Base-by-base conservation (phyloP, 257 asterid species). In the Solanum bulbocastanum region DNA sequence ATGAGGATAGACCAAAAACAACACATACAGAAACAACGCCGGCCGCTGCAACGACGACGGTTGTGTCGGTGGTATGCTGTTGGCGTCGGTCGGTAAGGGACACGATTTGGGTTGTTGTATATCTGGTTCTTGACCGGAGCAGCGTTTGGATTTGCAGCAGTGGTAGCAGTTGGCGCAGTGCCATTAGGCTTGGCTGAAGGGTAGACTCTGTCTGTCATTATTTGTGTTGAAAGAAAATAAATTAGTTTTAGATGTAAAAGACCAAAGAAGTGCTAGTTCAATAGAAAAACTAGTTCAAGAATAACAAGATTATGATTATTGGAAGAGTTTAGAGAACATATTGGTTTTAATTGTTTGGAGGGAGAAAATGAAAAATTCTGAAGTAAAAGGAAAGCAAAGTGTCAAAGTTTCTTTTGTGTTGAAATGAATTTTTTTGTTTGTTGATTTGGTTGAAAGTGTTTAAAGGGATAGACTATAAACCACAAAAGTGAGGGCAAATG, bases 121-220 rank as follows among this genome's bases (percentile, higher is more conserved):
- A 83, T 85, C 56, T 88, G 93, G 88, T 40, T 87, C 89, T 91
- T 13, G 72, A 69, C 6, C 88, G 89, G 33, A 93, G 89, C 27
- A 20, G 88, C n/a, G 1, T 86, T n/a, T 14, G 88, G 88, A 58
- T 87, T 90, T 22, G 71, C 58, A 30, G 89, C 56, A 49, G 87
- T 72, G 68, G 68, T 1, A 40, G 90, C 23, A 0, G 88, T 4
- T 14, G 90, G 79, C 69, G 92, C 79, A 15, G 85, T 87, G 90
- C 92, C 92, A 71, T 89, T 90, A 32, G 90, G 89, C 88, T 92
- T 92, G 58, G 87, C 84, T 15, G 93, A 87, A 27, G 94, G 94
- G 79, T 88, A 88, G 2, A 90, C 93, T 87, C 93, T 90, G 82
- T 92, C 94, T 6, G 91, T 86, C 94, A 92, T 92, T 52, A 52